Evolutionary conservation across 768 basidiomycete species (phyloP), one percentile per base, ranked within the genome.

Genomic region (Tricholoma sp.): DNA sequence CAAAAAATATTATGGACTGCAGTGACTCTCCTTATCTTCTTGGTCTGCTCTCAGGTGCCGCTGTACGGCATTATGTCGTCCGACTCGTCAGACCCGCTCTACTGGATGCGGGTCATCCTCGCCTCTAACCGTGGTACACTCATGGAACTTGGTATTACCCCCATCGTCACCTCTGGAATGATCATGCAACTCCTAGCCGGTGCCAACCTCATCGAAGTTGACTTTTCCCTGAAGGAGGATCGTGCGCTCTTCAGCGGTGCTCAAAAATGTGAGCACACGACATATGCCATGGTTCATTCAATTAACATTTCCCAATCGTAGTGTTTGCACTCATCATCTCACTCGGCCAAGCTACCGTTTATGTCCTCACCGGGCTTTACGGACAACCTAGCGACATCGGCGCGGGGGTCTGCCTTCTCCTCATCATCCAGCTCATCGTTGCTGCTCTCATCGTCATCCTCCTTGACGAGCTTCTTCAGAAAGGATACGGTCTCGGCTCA

Each of bases 41-140:
- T 99, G 68, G 96, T 98, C 61, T 98, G 96, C 81, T 98, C 95
- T 28, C 97, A 98, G 76, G 96, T 98, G 32, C 97, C 97, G 6
- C 82, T 99, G 48, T 99, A 98, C 74, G 97, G 97, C 60, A 98
- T 99, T 84, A 96, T 98, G 88, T 97, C 94, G 29, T 97, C 94
- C 57, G 96, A 99, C 81, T 97, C 94, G 63, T 94, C 94, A 54
- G 96, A 99, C 77, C 97, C 97, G 12, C 85, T 99, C 42, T 98
- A 97, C 79, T 98, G 96, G 97, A 94, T 98, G 89, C 91, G 96
- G 74, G 96, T 96, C 77, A 98, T 99, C 75, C 84, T 99, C 58
- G 96, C 97, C 20, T 97, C 94, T 6, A 98, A 98, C 77, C 85
- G 96, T 58, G 97, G 97, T 61, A 98, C 97, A 1, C 87, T 98